A percentile compares a stretch with the other conserved stretches of the same genome.
Evolutionary conservation across 176 grass and related monocot species (phyloP).

Genomic region (Hyparrhenia diplandra): DNA sequence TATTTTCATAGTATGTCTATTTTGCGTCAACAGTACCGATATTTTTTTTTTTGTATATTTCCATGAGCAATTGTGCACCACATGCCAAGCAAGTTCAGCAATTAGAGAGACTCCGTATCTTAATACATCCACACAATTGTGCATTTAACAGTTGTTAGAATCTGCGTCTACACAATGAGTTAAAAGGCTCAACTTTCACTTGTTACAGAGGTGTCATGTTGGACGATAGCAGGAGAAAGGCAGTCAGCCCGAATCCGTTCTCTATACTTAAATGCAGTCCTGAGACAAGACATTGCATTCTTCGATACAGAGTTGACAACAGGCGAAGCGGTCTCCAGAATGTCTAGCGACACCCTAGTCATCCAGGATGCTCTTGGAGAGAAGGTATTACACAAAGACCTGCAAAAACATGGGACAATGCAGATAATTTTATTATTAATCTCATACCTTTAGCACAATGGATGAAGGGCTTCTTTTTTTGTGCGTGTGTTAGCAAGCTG

Average conservation of each 20-base stretch:
- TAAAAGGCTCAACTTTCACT: constrained; percentile 4
- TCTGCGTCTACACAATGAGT: neutral
- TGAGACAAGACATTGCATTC: constrained; percentile 56
- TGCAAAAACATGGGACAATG: neutral
- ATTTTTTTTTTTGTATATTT: no score
- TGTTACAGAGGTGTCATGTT: constrained; percentile 52
- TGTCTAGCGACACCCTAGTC: constrained; percentile 47
- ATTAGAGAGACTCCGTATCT: no score
- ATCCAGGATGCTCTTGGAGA: constrained; percentile 57
- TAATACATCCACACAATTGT: no score
- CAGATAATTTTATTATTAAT: neutral
- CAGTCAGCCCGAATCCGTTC: constrained; percentile 50
- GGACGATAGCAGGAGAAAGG: constrained; percentile 56
- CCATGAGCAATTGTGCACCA: no score
- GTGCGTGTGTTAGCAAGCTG: neutral
- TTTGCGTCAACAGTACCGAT: no score
- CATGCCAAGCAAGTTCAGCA: no score
- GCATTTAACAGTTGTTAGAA: neutral
- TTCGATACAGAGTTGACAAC: constrained; percentile 65
- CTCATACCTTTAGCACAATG: neutral
- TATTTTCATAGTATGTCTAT: no score
- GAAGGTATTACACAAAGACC: constrained; percentile 33
- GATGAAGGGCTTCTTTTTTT: neutral
- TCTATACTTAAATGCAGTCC: constrained; percentile 45
- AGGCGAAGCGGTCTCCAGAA: constrained; percentile 42